Evolutionary conservation across 1,139 yeast species (phyloP), one percentile per base, ranked within the genome.

Genomic region (Blastobotrys buckinghamii): DNA sequence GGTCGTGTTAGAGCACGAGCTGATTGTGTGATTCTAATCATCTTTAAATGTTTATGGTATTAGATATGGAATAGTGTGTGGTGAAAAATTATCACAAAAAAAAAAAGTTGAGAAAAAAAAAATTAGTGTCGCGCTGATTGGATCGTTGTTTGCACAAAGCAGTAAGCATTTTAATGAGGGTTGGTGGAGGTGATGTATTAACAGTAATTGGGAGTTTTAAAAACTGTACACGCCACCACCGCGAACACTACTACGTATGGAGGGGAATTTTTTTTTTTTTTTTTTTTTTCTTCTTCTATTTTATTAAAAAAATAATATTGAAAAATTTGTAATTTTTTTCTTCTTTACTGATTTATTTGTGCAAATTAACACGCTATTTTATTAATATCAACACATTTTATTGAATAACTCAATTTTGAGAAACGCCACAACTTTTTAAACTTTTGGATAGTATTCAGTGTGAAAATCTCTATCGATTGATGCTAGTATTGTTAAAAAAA

Each of bases 401-500:
- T 6, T 19, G 10, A 30, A n/a, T 17, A 16, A 34, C 47, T 35
- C 47, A 35, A 41, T 20, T 5, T 30, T 29, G 30, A 43, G 13
- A 13, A 26, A 15, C 33, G 41, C 15, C 37, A 43, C 32, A 42
- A 10, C 15, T 4, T 8, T 29, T 13, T 2, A 36, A 37, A 30
- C 20, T 16, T 12, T 10, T 32, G 16, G 22, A 6, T 2, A 4
- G 13, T 8, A 36, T 13, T 2, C 33, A n/a, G 5, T 17, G 6
- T 2, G 36, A 27, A 2, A 4, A 4, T 36, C 15, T n/a, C 42
- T 36, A 36, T 37, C 42, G 32, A 43, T 43, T 43, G 47, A 43
- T 43, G 42, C 16, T 15, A 20, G 2, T 33, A 32, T 42, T 33
- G 9, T 34, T 2, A 34, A 17, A 34, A 34, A 16, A 34, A 34